Conservation (phyloP, 2,329 filamentous ascomycete species). For the Aureobasidium sp. region DNA sequence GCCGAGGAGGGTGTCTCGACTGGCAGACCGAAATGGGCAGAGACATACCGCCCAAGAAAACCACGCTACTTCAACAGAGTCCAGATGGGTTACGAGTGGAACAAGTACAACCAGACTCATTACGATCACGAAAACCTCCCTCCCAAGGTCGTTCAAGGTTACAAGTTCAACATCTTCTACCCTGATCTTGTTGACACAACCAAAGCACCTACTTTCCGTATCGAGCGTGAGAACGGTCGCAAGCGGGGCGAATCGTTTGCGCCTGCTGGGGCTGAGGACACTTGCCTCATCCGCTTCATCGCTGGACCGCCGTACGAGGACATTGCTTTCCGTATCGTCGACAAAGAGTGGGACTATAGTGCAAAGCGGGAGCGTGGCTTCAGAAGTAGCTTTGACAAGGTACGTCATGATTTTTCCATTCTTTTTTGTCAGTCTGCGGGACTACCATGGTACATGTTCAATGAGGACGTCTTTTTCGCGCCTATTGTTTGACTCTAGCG, state of each 20-base stretch:
- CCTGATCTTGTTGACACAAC: conserved; percentile 92
- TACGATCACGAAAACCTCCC: conserved; percentile 98
- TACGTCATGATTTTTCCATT: conserved; percentile 36
- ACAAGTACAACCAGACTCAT: conserved; percentile 99
- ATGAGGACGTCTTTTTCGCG: not conserved
- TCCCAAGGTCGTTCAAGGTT: conserved; percentile 95
- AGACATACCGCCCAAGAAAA: conserved; percentile 81
- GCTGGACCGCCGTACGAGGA: conserved; percentile 94
- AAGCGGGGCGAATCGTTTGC: conserved; percentile 87
- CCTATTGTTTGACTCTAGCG: not conserved
- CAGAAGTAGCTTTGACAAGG: conserved; percentile 95
- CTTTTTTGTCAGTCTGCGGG: not conserved
- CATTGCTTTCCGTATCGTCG: conserved; percentile 92
- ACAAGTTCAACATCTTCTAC: conserved; percentile 99
- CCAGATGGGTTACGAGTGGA: conserved; percentile 99
- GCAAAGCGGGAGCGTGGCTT: conserved; percentile 92
- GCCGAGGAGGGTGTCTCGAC: conserved; percentile 71
- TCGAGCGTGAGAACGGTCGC: conserved; percentile 85
- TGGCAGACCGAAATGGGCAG: conserved; percentile 66
- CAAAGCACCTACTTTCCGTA: conserved; percentile 91
- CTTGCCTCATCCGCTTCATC: conserved; percentile 91
- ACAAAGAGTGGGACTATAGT: conserved; percentile 98
- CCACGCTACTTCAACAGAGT: conserved; percentile 96
- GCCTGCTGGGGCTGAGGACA: conserved; percentile 90
- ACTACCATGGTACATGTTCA: not conserved